Evolutionary conservation across 768 basidiomycete genomes (phyloP).

Genomic region (Amanita jacksonii): DNA sequence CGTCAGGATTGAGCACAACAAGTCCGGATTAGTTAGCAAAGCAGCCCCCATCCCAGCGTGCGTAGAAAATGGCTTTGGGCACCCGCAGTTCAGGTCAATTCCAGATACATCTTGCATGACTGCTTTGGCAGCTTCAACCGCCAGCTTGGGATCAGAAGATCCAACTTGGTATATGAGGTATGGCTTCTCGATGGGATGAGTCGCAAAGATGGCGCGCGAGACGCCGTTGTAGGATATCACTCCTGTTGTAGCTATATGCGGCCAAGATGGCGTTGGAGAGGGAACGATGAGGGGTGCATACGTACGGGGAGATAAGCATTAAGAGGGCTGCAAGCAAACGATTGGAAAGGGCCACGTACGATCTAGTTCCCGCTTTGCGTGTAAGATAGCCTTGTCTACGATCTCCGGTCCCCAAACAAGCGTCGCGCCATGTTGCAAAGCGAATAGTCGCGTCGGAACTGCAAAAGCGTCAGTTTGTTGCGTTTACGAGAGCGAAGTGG

Average conservation of each 20-base stretch:
- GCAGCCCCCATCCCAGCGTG: conserved; percentile 96
- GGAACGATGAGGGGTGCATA: neutral
- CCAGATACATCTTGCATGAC: conserved; percentile 88
- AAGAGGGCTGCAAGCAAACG: too few species aligned
- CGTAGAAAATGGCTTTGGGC: conserved; percentile 93
- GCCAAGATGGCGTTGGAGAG: neutral
- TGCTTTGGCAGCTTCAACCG: conserved; percentile 82
- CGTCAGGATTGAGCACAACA: conserved; percentile 80
- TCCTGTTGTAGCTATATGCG: conserved; percentile 63
- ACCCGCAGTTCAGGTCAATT: conserved; percentile 96
- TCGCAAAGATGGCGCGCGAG: conserved; percentile 79
- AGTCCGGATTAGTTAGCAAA: conserved; percentile 82
- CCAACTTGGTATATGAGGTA: conserved; percentile 96
- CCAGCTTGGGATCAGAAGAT: conserved; percentile 79
- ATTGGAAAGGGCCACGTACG: conserved; percentile 39
- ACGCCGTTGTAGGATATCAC: conserved; percentile 82
- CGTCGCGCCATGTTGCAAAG: conserved; percentile 87
- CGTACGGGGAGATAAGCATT: neutral
- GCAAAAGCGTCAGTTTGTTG: conserved; percentile 8
- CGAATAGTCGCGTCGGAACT: conserved; percentile 83
- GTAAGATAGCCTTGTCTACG: conserved; percentile 92
- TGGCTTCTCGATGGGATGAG: conserved; percentile 90
- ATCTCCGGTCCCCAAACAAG: conserved; percentile 97
- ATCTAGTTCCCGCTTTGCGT: conserved; percentile 75
- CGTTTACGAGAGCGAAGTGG: conserved; percentile 7